A percentile compares a stretch with the other conserved stretches of the same genome.
phyloP scores from a whole-genome alignment of 208 protist species.

The Vickermania ingenoplastis region DNA sequence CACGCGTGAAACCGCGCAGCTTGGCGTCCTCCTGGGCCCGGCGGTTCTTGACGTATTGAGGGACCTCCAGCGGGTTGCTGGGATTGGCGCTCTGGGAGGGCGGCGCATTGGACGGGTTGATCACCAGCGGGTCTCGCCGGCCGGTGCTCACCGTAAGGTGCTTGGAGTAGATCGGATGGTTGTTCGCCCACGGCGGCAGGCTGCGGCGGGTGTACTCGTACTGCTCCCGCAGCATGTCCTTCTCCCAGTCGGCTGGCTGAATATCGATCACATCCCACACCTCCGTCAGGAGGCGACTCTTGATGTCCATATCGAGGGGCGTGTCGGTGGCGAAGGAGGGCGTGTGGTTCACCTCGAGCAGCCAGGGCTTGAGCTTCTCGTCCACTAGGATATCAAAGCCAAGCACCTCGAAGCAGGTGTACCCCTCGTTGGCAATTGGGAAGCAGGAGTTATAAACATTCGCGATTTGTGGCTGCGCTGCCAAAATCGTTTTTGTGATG shows the following conservation, averaged over 20 bases:
- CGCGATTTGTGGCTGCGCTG: slow-evolving; percentile 85
- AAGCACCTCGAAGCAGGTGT: slow-evolving; percentile 94
- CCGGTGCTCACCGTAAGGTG: slow-evolving; percentile 10
- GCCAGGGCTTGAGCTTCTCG: slow-evolving; percentile 85
- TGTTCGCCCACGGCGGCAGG: slow-evolving; percentile 49
- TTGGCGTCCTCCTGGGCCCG: slow-evolving; percentile 63
- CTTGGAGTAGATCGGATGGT: slow-evolving; percentile 24
- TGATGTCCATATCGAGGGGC: slow-evolving; percentile 88
- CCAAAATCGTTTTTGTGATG: slow-evolving; percentile 89
- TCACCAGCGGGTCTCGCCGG: background rate
- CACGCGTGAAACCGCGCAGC: slow-evolving; percentile 63
- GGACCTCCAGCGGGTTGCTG: background rate
- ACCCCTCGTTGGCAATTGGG: slow-evolving; percentile 82
- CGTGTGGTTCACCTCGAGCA: slow-evolving; percentile 97
- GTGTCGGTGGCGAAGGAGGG: slow-evolving; percentile 92
- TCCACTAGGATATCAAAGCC: slow-evolving; percentile 96
- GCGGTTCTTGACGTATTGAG: slow-evolving; percentile 14
- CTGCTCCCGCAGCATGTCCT: slow-evolving; percentile 50
- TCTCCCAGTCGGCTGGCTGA: slow-evolving; percentile 49
- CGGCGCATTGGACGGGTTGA: background rate
- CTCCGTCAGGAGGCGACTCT: slow-evolving; percentile 81
- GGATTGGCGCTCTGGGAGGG: background rate
- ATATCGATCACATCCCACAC: slow-evolving; percentile 85
- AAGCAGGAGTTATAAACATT: slow-evolving; percentile 90
- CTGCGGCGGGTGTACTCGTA: slow-evolving; percentile 71